phyloP scores from a whole-genome alignment of 2,329 filamentous ascomycete species.

The Hypoxylon sp. region DNA sequence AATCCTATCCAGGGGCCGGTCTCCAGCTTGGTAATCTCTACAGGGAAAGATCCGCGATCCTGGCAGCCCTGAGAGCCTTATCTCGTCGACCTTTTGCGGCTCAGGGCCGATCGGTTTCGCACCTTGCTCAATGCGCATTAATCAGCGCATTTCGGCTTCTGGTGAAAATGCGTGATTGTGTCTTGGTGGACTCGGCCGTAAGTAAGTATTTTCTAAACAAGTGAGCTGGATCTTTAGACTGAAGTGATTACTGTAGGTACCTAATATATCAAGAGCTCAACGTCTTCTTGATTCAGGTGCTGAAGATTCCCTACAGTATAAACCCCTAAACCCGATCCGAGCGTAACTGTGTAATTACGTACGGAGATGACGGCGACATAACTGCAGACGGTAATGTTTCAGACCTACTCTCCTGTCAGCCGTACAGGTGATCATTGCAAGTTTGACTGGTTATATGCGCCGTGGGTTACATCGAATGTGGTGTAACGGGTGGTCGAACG shows the following conservation, averaged over 20 bases:
- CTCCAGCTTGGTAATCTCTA: background rate
- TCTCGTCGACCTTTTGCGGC: background rate
- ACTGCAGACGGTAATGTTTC: slow-evolving; percentile 12
- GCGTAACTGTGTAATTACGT: background rate
- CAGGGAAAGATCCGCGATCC: slow-evolving; percentile 1
- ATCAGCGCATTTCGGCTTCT: background rate
- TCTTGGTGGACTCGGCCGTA: background rate
- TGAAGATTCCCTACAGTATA: background rate
- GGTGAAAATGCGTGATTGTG: background rate
- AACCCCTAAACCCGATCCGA: background rate
- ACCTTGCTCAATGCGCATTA: background rate
- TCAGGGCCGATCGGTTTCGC: background rate
- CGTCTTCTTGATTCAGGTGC: no score
- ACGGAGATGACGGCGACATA: background rate
- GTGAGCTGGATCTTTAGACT: background rate
- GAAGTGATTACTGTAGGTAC: background rate
- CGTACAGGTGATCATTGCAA: background rate
- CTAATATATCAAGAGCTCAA: background rate
- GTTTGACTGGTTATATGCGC: slow-evolving; percentile 9
- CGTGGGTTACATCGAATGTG: slow-evolving; percentile 17
- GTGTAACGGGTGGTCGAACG: background rate
- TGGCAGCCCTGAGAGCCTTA: background rate
- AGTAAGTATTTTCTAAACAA: background rate
- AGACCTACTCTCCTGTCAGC: slow-evolving; percentile 7
- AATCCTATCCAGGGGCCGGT: background rate